Base-by-base conservation (phyloP, 176 grass and related monocot genomes). In the Ananas comosus region DNA sequence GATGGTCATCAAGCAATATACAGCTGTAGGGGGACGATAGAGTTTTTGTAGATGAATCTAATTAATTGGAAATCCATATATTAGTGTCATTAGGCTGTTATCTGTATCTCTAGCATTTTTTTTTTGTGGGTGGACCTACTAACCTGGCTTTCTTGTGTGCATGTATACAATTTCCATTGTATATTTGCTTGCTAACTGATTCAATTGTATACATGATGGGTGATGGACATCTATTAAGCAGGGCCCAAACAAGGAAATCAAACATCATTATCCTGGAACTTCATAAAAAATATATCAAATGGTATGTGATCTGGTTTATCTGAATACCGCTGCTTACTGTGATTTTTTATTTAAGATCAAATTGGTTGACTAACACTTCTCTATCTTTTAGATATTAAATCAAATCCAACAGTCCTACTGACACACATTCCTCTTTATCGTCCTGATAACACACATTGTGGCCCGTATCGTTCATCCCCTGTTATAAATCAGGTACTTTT, bases 381-480 rank as follows among this genome's bases (percentile, higher is more conserved):
- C 68, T 79, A 23, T 13, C 75, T 76, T 85, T 13, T 79, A 96
- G 93, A 70, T 64, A 83, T 70, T 56, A 10, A 64, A 76, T 80
- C 72, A 51, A 88, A 86, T 71, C 89, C 94, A 59, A 92, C 79
- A 72, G 80, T 97, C 83, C 80, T 97, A 17, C 76, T 97, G 75
- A 92, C 86, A 69, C 89, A 97, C 73, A 92, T 97, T 70, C 93
- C 93, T 65, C 88, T 97, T 42, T 90, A 97, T 80, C 93, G 86
- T 61, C 77, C 86, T 50, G 75, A 90, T 57, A 78, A 81, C 63
- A 90, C 93, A 70, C 72, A 74, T 54, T 97, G 94, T 80, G 94
- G 94, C 17, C 76, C 84, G 64, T 73, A 97, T 76, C 81, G 94
- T 77, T 90, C 89, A 77, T 92, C 89, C 75, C 77, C 84, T 86